These are phyloP conservation scores for Rhizopogon vesiculosus DNA, from an alignment of 768 basidiomycete genomes.

Conservation along the genomic window DNA sequence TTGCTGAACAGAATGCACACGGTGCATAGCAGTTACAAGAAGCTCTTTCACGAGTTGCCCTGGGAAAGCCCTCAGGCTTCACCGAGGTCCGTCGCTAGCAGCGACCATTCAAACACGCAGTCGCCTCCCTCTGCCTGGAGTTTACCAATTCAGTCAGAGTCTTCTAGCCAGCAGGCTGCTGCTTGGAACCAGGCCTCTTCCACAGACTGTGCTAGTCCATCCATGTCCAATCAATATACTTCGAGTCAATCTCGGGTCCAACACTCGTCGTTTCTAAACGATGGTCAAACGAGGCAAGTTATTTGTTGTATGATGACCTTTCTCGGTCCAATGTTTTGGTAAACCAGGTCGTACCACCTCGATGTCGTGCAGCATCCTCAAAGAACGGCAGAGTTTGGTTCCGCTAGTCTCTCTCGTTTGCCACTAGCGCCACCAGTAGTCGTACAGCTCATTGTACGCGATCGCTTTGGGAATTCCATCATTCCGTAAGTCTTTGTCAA, in stretches of 20 bases:
- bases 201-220: slow-evolving; percentile 28
- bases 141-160: slow-evolving; percentile 33
- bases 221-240: slow-evolving; percentile 27
- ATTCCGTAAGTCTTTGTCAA: slow-evolving; percentile 62
- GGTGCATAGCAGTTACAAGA: slow-evolving; percentile 25
- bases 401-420: slow-evolving; percentile 67
- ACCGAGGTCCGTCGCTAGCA: slow-evolving; percentile 31
- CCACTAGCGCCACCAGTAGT: slow-evolving; percentile 84
- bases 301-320: slow-evolving; percentile 9
- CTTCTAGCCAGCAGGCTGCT: slow-evolving; percentile 20
- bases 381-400: slow-evolving; percentile 77
- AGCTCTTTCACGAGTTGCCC: slow-evolving; percentile 26
- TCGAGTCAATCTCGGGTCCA: slow-evolving; percentile 49
- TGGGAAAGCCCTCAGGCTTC: slow-evolving; percentile 24
- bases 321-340: slow-evolving; percentile 12
- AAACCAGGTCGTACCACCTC: slow-evolving; percentile 64
- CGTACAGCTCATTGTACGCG: slow-evolving; percentile 72
- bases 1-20: slow-evolving; percentile 8
- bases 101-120: slow-evolving; percentile 43
- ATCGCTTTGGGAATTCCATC: slow-evolving; percentile 64
- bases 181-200: slow-evolving; percentile 23
- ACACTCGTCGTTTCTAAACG: slow-evolving; percentile 53
- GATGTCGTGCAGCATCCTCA: slow-evolving; percentile 84
- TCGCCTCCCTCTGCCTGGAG: slow-evolving; percentile 41
- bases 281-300: slow-evolving; percentile 49